Evolutionary conservation across 805 yeast genomes (phyloP), one percentile per base, ranked within the genome.

Genomic region (Monosporozyma unispora): DNA sequence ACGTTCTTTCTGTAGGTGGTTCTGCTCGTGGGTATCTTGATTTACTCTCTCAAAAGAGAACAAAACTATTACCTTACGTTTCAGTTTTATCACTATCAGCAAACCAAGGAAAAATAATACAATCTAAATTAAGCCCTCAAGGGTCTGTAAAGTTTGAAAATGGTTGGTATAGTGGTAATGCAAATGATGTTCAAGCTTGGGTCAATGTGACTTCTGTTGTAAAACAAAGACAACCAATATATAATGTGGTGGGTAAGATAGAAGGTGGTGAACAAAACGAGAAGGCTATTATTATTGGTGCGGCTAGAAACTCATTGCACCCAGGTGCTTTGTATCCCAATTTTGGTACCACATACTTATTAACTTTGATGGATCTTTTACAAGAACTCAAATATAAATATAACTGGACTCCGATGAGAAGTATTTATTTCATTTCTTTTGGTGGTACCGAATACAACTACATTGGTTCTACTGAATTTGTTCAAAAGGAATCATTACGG

Each of bases 351-450:
- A 79, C 82, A 0, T 71, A 82, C 1, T 60, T 90, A 49, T 63
- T 89, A 25, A 89, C 87, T 56, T 66, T 89, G 51, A 78, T 84
- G 4, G 76, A 82, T 48, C 63, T 84, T 0, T 78, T 89, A 47
- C 78, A 87, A n/a, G 70, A 78, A 23, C 66, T 88, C 62, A 79
- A 77, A 50, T 71, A 77, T 46, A 70, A 79, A 37, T 75, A 74
- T 56, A 77, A 80, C 50, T 90, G 97, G 96, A 70, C 71, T 42
- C 96, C 97, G 0, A 63, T 87, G 27, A 75, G 97, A 62, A 73
- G 89, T 1, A 81, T 90, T n/a, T 81, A 82, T 58, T 88, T 90
- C 67, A 80, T 80, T 0, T 86, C 95, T 0, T 86, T 84, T 69
- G 95, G 89, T 57, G 96, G 85, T 1, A 70, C 84, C 0, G 79